These are phyloP conservation scores for Lizanozyma gosingica DNA, from an alignment of 1,139 yeast genomes.

Conservation along the genomic window DNA sequence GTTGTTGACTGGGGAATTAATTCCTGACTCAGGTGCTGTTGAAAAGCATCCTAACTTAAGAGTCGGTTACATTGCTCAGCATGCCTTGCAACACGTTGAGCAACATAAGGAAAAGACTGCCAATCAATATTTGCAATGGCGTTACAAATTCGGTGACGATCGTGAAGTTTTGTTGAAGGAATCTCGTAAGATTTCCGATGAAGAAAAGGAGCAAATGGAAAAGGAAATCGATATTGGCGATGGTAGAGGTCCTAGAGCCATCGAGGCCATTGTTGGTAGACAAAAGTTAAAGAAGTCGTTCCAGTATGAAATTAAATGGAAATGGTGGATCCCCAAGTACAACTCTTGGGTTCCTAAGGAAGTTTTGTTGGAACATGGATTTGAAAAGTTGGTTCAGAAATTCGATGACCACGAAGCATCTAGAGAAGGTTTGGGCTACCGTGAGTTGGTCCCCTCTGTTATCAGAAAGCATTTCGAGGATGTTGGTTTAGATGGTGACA, in stretches of 20 bases:
- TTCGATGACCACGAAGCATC: slow-evolving; percentile 98
- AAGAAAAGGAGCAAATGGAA: slow-evolving; percentile 72
- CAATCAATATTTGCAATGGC: slow-evolving; percentile 96
- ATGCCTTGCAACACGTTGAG: slow-evolving; percentile 94
- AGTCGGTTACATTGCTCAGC: slow-evolving; percentile 98
- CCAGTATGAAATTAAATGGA: slow-evolving; percentile 97
- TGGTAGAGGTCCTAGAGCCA: slow-evolving; percentile 80
- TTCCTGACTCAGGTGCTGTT: slow-evolving; percentile 80
- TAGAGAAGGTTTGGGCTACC: slow-evolving; percentile 95
- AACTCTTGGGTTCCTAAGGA: slow-evolving; percentile 93
- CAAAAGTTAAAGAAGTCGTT: slow-evolving; percentile 92
- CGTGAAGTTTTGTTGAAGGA: slow-evolving; percentile 93
- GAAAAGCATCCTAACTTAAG: slow-evolving; percentile 98
- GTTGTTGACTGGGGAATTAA: slow-evolving; percentile 81
- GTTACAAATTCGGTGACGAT: slow-evolving; percentile 96
- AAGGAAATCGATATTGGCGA: slow-evolving; percentile 75
- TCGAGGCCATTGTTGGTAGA: slow-evolving; percentile 95
- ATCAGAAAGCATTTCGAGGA: slow-evolving; percentile 95
- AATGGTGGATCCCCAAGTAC: slow-evolving; percentile 83
- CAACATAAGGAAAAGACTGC: slow-evolving; percentile 97
- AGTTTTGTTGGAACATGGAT: slow-evolving; percentile 68
- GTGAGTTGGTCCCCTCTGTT: slow-evolving; percentile 85
- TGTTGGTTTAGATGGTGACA: slow-evolving; percentile 95
- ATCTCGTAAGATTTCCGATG: slow-evolving; percentile 78
- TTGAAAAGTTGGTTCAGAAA: slow-evolving; percentile 79